Evolutionary conservation across 192 early-diverging fungal genomes (phyloP).

Genomic region (Paraglomus brasilianum): DNA sequence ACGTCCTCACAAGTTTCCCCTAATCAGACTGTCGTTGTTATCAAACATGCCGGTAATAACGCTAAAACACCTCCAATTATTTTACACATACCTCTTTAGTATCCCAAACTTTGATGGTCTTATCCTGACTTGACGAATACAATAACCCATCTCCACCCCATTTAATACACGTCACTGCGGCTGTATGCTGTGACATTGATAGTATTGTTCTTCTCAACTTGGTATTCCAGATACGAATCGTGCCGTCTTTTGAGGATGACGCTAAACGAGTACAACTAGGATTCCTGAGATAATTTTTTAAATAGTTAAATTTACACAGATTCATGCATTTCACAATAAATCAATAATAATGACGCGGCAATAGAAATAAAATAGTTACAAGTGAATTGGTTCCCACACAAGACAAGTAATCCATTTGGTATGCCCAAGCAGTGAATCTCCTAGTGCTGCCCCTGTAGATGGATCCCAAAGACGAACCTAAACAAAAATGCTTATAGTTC

Average conservation of each 20-base stretch:
- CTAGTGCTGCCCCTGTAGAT: constrained; percentile 74
- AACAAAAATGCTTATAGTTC: constrained; percentile 2
- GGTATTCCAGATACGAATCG: constrained; percentile 92
- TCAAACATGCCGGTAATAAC: constrained; percentile 7
- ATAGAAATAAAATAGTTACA: constrained; percentile 43
- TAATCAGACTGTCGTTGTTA: constrained; percentile 35
- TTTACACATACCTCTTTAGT: constrained; percentile 35
- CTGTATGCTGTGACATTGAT: constrained; percentile 86
- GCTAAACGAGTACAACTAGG: constrained; percentile 77
- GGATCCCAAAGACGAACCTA: constrained; percentile 84
- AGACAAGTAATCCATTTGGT: constrained; percentile 86
- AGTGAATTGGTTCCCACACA: constrained; percentile 92
- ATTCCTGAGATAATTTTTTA: constrained; percentile 49
- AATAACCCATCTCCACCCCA: constrained; percentile 96
- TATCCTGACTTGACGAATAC: constrained; percentile 91
- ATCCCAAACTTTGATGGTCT: constrained; percentile 96
- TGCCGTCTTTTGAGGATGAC: constrained; percentile 89
- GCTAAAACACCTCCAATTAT: background rate
- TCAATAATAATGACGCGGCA: background rate
- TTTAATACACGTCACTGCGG: constrained; percentile 89
- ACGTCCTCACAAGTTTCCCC: constrained; percentile 80
- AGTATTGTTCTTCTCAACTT: constrained; percentile 69
- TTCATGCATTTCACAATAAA: background rate
- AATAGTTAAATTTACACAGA: background rate
- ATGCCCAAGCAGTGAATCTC: constrained; percentile 80